Evolutionary conservation across 2,329 filamentous ascomycete species (phyloP), one percentile per base, ranked within the genome.

Genomic region (Ceratocystis colombiana): DNA sequence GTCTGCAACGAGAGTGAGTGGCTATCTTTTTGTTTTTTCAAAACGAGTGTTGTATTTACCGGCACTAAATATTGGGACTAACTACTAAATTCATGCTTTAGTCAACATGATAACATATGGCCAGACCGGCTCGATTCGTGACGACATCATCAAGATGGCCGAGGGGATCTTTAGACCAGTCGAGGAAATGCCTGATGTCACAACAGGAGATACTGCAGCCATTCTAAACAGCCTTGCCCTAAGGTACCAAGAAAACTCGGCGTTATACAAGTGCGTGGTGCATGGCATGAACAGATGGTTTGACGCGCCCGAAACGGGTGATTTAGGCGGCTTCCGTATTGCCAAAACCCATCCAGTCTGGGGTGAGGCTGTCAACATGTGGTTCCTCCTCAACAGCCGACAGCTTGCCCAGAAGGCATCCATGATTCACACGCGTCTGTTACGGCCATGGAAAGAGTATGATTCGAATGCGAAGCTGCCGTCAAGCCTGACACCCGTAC

Each of bases 281-380:
- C 61, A 62, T n/a, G 41, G 61, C 61, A 62, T 62, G 41, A 46
- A 30, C 41, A 10, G 41, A 28, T 62, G 61, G 61, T 30, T 62
- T 12, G 45, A 62, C 22, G 61, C 12, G 22, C 61, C 22, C n/a
- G 44, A 62, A 8, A 41, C 41, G 12, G 22, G n/a, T 12, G 41
- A 41, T 10, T 22, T 30, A 37, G 44, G 37, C 37, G 37, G 22
- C 61, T 28, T 45, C 41, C 61, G 61, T 2, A 45, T 62, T 45
- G 61, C 61, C 22, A 45, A 45, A 25, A 48, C 61, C 1, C 37
- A 48, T 4, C 12, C 61, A 7, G 37, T 62, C 6, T 62, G 61
- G 61, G 61, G 61, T 7, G 61, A 62, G 1, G 41, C 61, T 10
- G 45, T 62, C 41, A 48, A 62, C 41, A 28, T 46, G 41, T 62